Percentiles rank a stretch among this genome's conserved stretches.
phyloP scores from a whole-genome alignment of 306 rosid genomes.

The Senna tora region DNA sequence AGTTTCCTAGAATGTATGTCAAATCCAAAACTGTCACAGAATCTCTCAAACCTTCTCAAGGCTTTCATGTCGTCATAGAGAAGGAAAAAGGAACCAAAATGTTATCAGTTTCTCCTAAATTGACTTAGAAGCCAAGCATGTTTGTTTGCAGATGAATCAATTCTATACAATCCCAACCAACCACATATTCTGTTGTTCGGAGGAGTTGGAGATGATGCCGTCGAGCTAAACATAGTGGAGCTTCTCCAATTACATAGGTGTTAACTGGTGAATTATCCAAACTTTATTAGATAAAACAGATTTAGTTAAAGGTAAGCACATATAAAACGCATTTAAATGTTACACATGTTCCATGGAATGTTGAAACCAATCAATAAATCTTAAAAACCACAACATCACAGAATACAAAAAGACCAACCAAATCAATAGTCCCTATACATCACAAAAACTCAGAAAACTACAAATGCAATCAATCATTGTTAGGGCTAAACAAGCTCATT shows the following conservation, averaged over 20 bases:
- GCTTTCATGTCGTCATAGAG: constrained; percentile 42
- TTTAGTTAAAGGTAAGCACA: neutral
- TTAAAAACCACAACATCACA: neutral
- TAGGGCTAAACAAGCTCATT: neutral
- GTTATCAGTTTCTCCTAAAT: neutral
- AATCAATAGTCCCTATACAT: neutral
- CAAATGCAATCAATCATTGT: neutral
- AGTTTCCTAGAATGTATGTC: constrained; percentile 35
- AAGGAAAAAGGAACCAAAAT: constrained; percentile 26
- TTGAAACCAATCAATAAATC: neutral
- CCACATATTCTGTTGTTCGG: neutral
- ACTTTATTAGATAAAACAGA: neutral
- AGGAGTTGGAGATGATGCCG: neutral
- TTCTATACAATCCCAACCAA: neutral
- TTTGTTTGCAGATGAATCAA: neutral
- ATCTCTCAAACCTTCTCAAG: constrained; percentile 41
- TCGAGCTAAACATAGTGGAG: neutral
- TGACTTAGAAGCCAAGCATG: neutral
- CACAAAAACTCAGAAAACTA: neutral
- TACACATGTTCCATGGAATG: neutral
- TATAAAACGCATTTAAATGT: neutral
- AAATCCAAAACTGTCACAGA: constrained; percentile 26
- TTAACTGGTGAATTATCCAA: neutral
- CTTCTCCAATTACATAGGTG: neutral
- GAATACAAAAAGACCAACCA: neutral